phyloP scores from a whole-genome alignment of 306 rosid species.

The Lotus japonicus region DNA sequence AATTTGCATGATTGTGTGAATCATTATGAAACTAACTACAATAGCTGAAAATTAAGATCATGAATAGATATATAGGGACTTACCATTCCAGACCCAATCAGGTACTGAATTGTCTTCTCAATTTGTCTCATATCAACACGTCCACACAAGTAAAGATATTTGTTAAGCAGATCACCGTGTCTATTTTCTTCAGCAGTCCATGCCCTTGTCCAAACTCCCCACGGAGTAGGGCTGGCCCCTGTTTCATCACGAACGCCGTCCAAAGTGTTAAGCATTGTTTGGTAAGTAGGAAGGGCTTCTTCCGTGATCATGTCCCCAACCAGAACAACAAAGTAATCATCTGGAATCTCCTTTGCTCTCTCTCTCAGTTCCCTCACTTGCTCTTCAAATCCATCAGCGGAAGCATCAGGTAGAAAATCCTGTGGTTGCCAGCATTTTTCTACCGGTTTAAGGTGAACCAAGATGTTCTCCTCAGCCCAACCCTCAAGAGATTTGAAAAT shows the following conservation, averaged over 20 bases:
- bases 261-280: constrained; percentile 85
- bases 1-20: background rate
- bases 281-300: constrained; percentile 93
- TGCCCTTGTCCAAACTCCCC: constrained; percentile 97
- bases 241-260: constrained; percentile 94
- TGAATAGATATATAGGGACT: constrained; percentile 15
- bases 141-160: constrained; percentile 82
- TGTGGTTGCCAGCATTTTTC: constrained; percentile 96
- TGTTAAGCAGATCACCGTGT: constrained; percentile 89
- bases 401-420: constrained; percentile 79
- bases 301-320: constrained; percentile 94
- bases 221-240: constrained; percentile 80
- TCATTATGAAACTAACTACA: constrained; percentile 7
- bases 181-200: constrained; percentile 98
- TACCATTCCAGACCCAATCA: constrained; percentile 94
- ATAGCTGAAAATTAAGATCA: background rate
- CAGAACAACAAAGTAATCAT: constrained; percentile 81
- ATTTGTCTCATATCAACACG: constrained; percentile 91
- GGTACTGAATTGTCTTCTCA: constrained; percentile 86
- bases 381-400: constrained; percentile 73
- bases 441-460: constrained; percentile 71
- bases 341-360: constrained; percentile 80
- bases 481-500: constrained; percentile 75
- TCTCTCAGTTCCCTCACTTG: constrained; percentile 71
- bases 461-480: constrained; percentile 79